Conservation (phyloP, 768 basidiomycete genomes). For the Phylloporus arenicola region DNA sequence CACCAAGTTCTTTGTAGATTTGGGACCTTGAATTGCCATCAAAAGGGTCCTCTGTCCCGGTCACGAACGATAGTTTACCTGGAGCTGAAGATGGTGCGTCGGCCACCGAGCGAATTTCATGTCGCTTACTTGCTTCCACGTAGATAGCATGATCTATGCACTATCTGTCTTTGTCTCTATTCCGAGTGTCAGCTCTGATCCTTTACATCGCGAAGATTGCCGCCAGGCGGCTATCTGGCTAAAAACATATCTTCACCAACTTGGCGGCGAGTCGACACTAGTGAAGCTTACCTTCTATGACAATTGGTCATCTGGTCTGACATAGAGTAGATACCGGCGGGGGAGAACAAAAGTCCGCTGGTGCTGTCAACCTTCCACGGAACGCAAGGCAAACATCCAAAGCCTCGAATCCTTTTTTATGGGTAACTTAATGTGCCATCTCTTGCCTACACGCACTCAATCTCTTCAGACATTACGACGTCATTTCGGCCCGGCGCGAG, state of each 20-base stretch:
- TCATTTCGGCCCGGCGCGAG: constrained; percentile 72
- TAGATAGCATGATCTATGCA: constrained; percentile 73
- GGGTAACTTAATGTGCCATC: constrained; percentile 44
- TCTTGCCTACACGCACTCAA: neutral
- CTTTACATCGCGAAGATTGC: constrained; percentile 75
- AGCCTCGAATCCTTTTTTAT: constrained; percentile 84
- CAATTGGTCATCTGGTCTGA: neutral
- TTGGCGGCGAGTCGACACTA: constrained; percentile 78
- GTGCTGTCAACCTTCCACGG: constrained; percentile 87
- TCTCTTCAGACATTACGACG: constrained; percentile 80
- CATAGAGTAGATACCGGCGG: constrained; percentile 59
- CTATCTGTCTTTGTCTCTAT: constrained; percentile 83
- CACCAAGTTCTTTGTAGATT: constrained; percentile 32
- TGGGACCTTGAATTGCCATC: constrained; percentile 45
- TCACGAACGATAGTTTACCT: neutral
- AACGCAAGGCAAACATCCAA: constrained; percentile 48
- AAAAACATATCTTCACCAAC: constrained; percentile 78
- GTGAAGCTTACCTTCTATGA: constrained; percentile 35
- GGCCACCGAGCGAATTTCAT: neutral
- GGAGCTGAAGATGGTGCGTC: constrained; percentile 16
- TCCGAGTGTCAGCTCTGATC: constrained; percentile 73
- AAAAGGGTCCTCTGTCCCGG: neutral
- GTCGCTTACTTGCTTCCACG: constrained; percentile 1
- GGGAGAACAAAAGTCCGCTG: constrained; percentile 75
- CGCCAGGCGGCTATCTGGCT: constrained; percentile 92